Percentiles rank a stretch among this genome's conserved stretches.
Conservation (phyloP, 495 filamentous ascomycete species). For the Clavariopsis aquatica region DNA sequence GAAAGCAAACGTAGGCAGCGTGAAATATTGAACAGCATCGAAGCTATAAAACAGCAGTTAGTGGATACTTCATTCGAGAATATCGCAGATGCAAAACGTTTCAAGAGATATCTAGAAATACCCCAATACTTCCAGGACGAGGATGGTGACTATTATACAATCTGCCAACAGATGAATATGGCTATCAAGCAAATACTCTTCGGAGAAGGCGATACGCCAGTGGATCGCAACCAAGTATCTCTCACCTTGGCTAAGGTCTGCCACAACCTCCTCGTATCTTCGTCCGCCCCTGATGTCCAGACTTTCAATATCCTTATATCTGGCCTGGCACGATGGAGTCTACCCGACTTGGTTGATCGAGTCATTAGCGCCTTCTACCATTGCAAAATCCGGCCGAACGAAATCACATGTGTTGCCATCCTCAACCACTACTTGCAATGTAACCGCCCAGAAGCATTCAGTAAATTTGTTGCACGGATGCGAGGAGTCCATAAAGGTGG, state of each 20-base stretch:
- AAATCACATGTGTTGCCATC: conserved; percentile 54
- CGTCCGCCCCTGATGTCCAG: conserved; percentile 57
- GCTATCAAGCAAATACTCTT: conserved; percentile 20
- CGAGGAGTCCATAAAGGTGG: conserved; percentile 37
- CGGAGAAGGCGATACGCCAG: neutral
- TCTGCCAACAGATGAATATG: conserved; percentile 35
- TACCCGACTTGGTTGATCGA: conserved; percentile 53
- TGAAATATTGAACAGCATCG: neutral
- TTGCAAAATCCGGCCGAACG: conserved; percentile 54
- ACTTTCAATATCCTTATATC: conserved; percentile 69
- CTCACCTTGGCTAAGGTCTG: conserved; percentile 59
- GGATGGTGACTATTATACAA: conserved; percentile 28
- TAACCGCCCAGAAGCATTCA: conserved; percentile 33
- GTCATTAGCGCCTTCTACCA: conserved; percentile 57
- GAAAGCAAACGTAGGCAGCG: neutral
- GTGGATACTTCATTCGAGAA: neutral
- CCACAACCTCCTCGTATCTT: conserved; percentile 63
- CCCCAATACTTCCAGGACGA: conserved; percentile 39
- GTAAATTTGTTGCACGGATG: conserved; percentile 36
- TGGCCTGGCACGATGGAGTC: conserved; percentile 55
- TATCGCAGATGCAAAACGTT: neutral
- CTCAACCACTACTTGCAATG: conserved; percentile 55
- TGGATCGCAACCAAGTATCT: neutral
- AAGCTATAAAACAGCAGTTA: neutral
- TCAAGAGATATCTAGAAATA: neutral